These are phyloP conservation scores for Podaxis sp. DNA, from an alignment of 768 basidiomycete genomes.

Conservation along the genomic window DNA sequence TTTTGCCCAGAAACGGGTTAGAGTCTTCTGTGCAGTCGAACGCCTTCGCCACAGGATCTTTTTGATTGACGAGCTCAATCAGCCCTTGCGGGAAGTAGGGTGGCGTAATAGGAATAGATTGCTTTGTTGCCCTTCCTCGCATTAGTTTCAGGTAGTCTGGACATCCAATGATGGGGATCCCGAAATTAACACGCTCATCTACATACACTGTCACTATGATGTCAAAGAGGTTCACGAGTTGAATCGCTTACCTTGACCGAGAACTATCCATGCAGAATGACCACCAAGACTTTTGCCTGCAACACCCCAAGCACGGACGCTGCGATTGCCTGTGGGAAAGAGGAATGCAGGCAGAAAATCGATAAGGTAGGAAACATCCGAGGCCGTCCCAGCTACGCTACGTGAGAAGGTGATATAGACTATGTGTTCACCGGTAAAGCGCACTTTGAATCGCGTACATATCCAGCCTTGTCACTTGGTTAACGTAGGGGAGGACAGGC, in stretches of 20 bases:
- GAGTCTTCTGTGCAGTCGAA: slow-evolving; percentile 30
- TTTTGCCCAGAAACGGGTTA: slow-evolving; percentile 69
- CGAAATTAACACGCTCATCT: slow-evolving; percentile 44
- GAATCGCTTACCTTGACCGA: slow-evolving; percentile 36
- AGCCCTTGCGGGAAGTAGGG: slow-evolving; percentile 58
- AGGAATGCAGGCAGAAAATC: slow-evolving; percentile 74
- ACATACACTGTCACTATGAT: not conserved
- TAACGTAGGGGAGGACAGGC: not conserved
- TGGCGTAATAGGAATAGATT: slow-evolving; percentile 37
- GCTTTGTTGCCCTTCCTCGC: slow-evolving; percentile 44
- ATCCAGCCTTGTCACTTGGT: slow-evolving; percentile 28
- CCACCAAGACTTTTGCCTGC: slow-evolving; percentile 82
- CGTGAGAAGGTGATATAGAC: not conserved
- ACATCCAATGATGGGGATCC: slow-evolving; percentile 61
- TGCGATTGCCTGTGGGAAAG: slow-evolving; percentile 61
- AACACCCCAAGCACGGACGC: slow-evolving; percentile 64
- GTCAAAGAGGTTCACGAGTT: not conserved
- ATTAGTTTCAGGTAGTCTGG: slow-evolving; percentile 64
- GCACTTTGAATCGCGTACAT: slow-evolving; percentile 46
- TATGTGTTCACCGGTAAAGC: slow-evolving; percentile 9
- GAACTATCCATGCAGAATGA: slow-evolving; percentile 74
- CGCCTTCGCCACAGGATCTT: slow-evolving; percentile 42
- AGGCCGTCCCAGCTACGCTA: slow-evolving; percentile 52
- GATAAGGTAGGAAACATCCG: slow-evolving; percentile 76
- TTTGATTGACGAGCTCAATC: slow-evolving; percentile 36